Evolutionary conservation across 2,329 filamentous ascomycete species (phyloP).

Genomic region (Spiromastix sp.): DNA sequence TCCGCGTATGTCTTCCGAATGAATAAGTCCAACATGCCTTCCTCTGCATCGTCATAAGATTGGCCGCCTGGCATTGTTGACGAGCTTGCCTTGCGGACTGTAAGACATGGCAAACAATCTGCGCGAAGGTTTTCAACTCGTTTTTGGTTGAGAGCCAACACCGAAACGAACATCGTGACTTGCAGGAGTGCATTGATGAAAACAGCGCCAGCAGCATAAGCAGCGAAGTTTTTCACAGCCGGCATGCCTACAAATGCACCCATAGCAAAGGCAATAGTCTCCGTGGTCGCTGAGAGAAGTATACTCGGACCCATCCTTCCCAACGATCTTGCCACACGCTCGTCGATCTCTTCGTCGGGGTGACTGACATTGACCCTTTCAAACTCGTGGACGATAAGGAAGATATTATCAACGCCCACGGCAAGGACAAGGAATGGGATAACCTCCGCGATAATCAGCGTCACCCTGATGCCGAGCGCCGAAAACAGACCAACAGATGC

Average conservation of each 20-base stretch:
- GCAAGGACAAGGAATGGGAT: constrained; percentile 96
- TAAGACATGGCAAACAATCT: constrained; percentile 85
- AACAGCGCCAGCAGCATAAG: constrained; percentile 91
- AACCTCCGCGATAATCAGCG: constrained; percentile 94
- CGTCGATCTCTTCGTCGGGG: constrained; percentile 77
- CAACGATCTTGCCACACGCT: constrained; percentile 76
- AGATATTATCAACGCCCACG: constrained; percentile 97
- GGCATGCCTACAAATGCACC: constrained; percentile 96
- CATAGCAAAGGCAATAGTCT: constrained; percentile 86
- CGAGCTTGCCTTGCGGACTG: constrained; percentile 64
- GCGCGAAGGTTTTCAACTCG: constrained; percentile 80
- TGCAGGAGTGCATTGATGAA: constrained; percentile 96
- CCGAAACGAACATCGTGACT: constrained; percentile 92
- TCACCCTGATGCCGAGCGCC: constrained; percentile 82
- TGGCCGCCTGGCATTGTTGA: constrained; percentile 53
- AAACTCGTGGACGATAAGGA: constrained; percentile 96
- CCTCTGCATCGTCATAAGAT: constrained; percentile 67
- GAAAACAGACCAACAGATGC: constrained; percentile 94
- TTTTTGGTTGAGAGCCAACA: constrained; percentile 81
- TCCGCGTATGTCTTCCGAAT: constrained; percentile 88
- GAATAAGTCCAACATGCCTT: constrained; percentile 73
- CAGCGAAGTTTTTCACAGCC: constrained; percentile 91
- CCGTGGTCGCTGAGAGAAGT: constrained; percentile 84
- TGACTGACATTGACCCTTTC: constrained; percentile 89
- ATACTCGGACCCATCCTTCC: constrained; percentile 96